Evolutionary conservation across 805 yeast species (phyloP), one percentile per base, ranked within the genome.

Genomic region (Saccharomycopsis selenospora): DNA sequence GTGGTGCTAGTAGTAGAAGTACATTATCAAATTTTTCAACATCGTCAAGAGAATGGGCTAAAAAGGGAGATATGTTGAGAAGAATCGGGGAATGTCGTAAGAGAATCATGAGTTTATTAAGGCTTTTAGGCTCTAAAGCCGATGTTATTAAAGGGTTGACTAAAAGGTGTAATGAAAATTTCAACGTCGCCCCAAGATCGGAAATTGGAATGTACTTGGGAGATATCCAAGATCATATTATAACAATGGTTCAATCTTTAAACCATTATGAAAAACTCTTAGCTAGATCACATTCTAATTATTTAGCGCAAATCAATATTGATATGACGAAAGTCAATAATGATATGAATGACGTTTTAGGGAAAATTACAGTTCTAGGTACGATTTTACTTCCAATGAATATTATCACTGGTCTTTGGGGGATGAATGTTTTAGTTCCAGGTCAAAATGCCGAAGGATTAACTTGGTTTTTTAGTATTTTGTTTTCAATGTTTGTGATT

Each of bases 271-370:
- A 93, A 61, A 93, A 93, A 66, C 71, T 93, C 41, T 72, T 93
- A 48, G 95, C 97, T 1, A 73, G 99, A 50, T 84, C 93, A n/a
- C 99, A 93, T 66, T 85, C 96, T 7, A 93, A 93, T 65, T 93
- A 93, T 63, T 72, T 91, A 59, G 99, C 99, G 1, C 98, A 91
- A 62, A 85, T 93, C 61, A 93, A 93, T 62, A 91, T 93, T 54
- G 98, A 93, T 63, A 93, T 91, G 98, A 93, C 97, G 7, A 82
- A 82, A 62, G 96, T 90, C 11, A 93, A 90, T 66, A 93, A 93
- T 59, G 97, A 91, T 58, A 91, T 95, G 79, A 93, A 93, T 64
- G 98, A 93, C 62, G 95, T 90, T 1, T 73, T 91, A 59, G 95
- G 97, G 8, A 88, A 90, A 62, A 87, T 91, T 48, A 87, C 98